phyloP scores from a whole-genome alignment of 1,284 basidiomycete genomes.

The Rhodotorula sp. region DNA sequence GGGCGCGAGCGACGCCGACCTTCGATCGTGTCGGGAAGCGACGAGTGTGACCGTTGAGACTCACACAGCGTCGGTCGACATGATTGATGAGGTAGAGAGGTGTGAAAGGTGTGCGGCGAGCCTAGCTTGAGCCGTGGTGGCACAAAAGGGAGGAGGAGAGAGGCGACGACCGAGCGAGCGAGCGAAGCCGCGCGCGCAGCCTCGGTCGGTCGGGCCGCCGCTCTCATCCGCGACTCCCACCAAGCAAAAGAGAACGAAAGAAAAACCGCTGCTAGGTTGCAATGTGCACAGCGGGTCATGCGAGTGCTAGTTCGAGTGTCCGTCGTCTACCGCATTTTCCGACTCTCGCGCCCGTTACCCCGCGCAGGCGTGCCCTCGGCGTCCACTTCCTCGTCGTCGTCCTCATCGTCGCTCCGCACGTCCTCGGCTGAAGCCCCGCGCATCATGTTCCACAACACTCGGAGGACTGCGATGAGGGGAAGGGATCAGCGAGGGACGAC shows the following conservation, averaged over 20 bases:
- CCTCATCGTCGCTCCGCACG: constrained; percentile 78
- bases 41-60: neutral
- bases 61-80: constrained; percentile 35
- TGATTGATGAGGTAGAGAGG: neutral
- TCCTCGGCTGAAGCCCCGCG: constrained; percentile 79
- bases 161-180: neutral
- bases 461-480: constrained; percentile 61
- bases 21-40: neutral
- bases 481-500: constrained; percentile 45
- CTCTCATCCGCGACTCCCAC: no score
- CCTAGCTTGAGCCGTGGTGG: constrained; percentile 12
- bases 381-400: constrained; percentile 48
- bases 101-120: constrained; percentile 18
- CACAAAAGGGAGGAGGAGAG: neutral
- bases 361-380: neutral
- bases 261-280: constrained; percentile 14
- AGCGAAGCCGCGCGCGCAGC: neutral
- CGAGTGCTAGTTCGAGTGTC: neutral
- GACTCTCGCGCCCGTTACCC: neutral
- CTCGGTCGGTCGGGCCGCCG: neutral
- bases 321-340: neutral
- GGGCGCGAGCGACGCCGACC: neutral
- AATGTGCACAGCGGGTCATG: neutral
- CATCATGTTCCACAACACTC: constrained; percentile 69
- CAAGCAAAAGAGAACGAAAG: neutral